Evolutionary conservation across 352 stramenopile species (phyloP).

Genomic region (Pythium biforme): DNA sequence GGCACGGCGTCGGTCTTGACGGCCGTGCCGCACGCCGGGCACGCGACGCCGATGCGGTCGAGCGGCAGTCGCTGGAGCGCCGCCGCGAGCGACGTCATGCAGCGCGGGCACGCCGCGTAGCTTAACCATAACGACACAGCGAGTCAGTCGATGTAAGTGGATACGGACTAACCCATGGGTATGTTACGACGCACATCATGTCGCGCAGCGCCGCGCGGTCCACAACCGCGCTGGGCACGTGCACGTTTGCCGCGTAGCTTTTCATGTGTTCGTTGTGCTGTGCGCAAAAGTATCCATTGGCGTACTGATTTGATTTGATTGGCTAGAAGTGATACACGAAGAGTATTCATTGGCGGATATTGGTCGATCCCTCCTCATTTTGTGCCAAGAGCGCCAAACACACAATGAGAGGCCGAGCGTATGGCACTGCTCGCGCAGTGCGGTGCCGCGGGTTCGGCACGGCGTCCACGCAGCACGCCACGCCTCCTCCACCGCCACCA

Average conservation of each 20-base stretch:
- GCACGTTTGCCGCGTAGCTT: slow-evolving; percentile 25
- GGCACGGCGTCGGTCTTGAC: slow-evolving; percentile 28
- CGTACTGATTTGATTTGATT: not conserved
- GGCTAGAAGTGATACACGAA: not conserved
- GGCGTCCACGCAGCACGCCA: not conserved
- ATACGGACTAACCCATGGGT: too few species aligned
- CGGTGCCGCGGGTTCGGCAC: slow-evolving; percentile 8
- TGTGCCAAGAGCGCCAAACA: too few species aligned
- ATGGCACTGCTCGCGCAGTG: not conserved
- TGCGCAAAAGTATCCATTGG: not conserved
- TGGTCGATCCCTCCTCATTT: not conserved
- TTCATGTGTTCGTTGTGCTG: not conserved
- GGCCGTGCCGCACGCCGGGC: slow-evolving; percentile 30
- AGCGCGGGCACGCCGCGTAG: slow-evolving; percentile 51
- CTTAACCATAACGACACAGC: slow-evolving; percentile 24
- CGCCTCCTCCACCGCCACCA: too few species aligned
- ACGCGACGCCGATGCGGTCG: slow-evolving; percentile 27
- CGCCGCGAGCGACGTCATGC: slow-evolving; percentile 40
- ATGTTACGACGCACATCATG: slow-evolving; percentile 45
- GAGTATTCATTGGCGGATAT: not conserved
- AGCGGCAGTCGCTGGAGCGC: slow-evolving; percentile 23
- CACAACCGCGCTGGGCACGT: slow-evolving; percentile 47
- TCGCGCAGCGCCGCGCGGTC: slow-evolving; percentile 49
- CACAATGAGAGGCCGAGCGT: slow-evolving; percentile 9
- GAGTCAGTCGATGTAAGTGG: too few species aligned